Conservation (phyloP, 2,329 filamentous ascomycete genomes). For the Cylindrodendrum hubeiense region DNA sequence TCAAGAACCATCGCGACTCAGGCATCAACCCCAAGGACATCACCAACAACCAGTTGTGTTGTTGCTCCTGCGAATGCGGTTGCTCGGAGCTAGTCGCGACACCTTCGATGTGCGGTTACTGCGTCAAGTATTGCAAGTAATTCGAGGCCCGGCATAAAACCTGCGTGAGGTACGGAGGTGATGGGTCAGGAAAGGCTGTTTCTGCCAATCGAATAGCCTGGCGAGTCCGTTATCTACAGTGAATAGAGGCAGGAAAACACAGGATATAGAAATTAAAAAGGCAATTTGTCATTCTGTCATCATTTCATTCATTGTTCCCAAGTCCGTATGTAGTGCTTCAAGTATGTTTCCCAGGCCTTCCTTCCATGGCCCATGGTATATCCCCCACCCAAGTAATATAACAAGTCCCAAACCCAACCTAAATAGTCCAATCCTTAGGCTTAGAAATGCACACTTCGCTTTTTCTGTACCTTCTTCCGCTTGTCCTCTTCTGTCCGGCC, state of each 20-base stretch:
- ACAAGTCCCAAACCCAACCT: constrained; percentile 1
- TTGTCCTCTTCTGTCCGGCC: constrained; percentile 52
- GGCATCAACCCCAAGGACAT: neutral
- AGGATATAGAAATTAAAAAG: neutral
- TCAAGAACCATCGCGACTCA: neutral
- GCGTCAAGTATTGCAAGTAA: constrained; percentile 24
- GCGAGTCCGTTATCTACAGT: neutral
- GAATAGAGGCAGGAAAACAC: neutral
- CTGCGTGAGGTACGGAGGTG: neutral
- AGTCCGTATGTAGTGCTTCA: constrained; percentile 1
- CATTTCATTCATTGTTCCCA: constrained; percentile 10
- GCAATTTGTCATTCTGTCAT: constrained; percentile 4
- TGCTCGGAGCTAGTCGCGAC: constrained; percentile 1
- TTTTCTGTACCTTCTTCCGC: constrained; percentile 60
- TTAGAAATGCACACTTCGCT: constrained; percentile 61
- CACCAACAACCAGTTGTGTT: neutral
- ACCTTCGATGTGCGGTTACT: constrained; percentile 14
- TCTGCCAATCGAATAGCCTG: neutral
- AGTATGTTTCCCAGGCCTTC: constrained; percentile 19
- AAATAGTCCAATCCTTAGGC: neutral
- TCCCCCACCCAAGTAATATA: constrained; percentile 32
- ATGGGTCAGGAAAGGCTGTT: neutral
- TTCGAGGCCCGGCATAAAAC: neutral
- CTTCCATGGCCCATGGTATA: constrained; percentile 39
- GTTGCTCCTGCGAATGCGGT: constrained; percentile 25